Evolutionary conservation across 768 basidiomycete genomes (phyloP).

Genomic region (Naganishia antarctica): DNA sequence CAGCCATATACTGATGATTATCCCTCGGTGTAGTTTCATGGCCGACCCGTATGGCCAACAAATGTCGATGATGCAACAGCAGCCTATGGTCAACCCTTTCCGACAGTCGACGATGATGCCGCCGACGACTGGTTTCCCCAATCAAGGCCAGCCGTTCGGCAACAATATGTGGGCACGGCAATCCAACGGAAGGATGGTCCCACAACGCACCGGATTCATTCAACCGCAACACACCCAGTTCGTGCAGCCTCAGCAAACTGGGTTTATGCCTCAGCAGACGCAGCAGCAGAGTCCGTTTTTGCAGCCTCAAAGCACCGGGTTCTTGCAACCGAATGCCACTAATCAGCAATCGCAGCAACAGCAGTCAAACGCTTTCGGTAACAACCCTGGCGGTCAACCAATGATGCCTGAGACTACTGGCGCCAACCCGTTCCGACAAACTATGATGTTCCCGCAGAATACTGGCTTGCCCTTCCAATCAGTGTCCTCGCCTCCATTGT

Average conservation of each 20-base stretch:
- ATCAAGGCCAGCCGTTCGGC: conserved; percentile 33
- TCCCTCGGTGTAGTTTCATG: conserved; percentile 11
- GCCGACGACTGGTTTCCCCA: conserved; percentile 48
- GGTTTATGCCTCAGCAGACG: conserved; percentile 49
- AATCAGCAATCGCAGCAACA: conserved; percentile 37
- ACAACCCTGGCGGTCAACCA: conserved; percentile 51
- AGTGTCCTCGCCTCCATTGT: conserved; percentile 44
- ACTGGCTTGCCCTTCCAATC: conserved; percentile 56
- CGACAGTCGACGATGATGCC: conserved; percentile 54
- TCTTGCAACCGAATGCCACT: conserved; percentile 34
- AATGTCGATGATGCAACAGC: conserved; percentile 38
- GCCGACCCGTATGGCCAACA: conserved; percentile 7
- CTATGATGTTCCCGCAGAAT: conserved; percentile 62
- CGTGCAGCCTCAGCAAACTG: conserved; percentile 57
- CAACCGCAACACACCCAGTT: conserved; percentile 23
- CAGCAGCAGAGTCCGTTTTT: conserved; percentile 56
- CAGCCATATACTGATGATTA: not conserved
- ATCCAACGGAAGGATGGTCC: conserved; percentile 6
- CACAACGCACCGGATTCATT: conserved; percentile 5
- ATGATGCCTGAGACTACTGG: conserved; percentile 56
- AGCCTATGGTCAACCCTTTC: conserved; percentile 71
- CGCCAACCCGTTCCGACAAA: conserved; percentile 79
- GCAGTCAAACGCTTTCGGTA: conserved; percentile 28
- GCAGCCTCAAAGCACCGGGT: conserved; percentile 57
- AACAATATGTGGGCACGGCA: conserved; percentile 13